These are phyloP conservation scores for Hericium erinaceus DNA, from an alignment of 768 basidiomycete genomes.

Conservation along the genomic window DNA sequence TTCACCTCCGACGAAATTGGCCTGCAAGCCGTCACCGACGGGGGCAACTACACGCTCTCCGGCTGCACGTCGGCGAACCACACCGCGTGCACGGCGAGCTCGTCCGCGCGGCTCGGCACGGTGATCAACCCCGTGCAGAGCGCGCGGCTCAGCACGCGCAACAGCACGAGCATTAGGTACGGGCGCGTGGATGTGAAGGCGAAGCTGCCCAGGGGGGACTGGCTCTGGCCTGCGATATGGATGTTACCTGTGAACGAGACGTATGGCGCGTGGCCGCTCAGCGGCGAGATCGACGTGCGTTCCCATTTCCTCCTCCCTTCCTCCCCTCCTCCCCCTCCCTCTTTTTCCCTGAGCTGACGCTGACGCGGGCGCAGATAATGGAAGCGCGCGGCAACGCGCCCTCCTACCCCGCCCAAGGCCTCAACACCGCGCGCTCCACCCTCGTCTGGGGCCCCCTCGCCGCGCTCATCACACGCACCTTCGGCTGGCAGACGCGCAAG, in stretches of 20 bases:
- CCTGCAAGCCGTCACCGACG: constrained; percentile 28
- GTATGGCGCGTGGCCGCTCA: constrained; percentile 45
- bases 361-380: constrained; percentile 32
- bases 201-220: constrained; percentile 36
- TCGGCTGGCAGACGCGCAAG: constrained; percentile 35
- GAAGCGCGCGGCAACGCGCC: constrained; percentile 42
- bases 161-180: constrained; percentile 38
- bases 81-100: constrained; percentile 39
- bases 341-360: not conserved
- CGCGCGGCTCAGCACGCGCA: constrained; percentile 44
- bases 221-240: constrained; percentile 36
- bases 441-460: constrained; percentile 61
- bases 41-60: constrained; percentile 26
- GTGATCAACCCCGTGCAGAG: constrained; percentile 46
- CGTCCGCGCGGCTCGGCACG: constrained; percentile 22
- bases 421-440: constrained; percentile 42
- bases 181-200: constrained; percentile 48
- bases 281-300: constrained; percentile 52
- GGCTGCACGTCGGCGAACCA: constrained; percentile 29
- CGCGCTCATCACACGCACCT: constrained; percentile 30
- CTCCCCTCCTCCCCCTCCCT: not conserved
- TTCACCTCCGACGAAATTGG: constrained; percentile 42
- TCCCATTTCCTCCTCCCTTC: not conserved
- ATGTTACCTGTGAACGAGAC: constrained; percentile 36
- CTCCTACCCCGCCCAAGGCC: constrained; percentile 32